These are phyloP conservation scores for Pseudopithomyces chartarum DNA, from an alignment of 2,329 filamentous ascomycete genomes.

Conservation along the genomic window DNA sequence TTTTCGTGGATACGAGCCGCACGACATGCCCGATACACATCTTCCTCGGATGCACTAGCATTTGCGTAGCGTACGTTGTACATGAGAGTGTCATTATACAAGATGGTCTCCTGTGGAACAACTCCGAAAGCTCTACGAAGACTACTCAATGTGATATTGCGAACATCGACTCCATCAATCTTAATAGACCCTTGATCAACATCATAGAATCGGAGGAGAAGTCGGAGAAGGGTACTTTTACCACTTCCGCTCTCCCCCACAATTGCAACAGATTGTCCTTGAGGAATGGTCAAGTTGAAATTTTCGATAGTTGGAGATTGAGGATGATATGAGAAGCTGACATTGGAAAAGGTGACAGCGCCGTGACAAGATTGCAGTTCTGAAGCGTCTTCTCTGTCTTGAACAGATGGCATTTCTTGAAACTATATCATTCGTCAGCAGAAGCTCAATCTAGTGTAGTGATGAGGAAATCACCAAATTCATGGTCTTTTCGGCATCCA, in stretches of 20 bases:
- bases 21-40: slow-evolving; percentile 62
- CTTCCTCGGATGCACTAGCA: slow-evolving; percentile 60
- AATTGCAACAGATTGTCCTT: slow-evolving; percentile 60
- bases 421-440: slow-evolving; percentile 5
- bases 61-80: slow-evolving; percentile 67
- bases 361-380: slow-evolving; percentile 9
- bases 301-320: slow-evolving; percentile 50
- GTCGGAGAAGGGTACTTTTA: slow-evolving; percentile 62
- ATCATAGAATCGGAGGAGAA: slow-evolving; percentile 64
- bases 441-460: neutral
- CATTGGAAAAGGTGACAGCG: slow-evolving; percentile 17
- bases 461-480: slow-evolving; percentile 15
- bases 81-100: slow-evolving; percentile 66
- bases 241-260: slow-evolving; percentile 65
- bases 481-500: slow-evolving; percentile 28
- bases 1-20: slow-evolving; percentile 66
- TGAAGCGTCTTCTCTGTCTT: slow-evolving; percentile 10
- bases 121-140: slow-evolving; percentile 63
- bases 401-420: slow-evolving; percentile 12
- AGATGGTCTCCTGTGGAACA: slow-evolving; percentile 65
- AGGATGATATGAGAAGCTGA: slow-evolving; percentile 21
- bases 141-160: slow-evolving; percentile 59
- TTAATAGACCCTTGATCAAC: slow-evolving; percentile 55
- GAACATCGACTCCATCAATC: slow-evolving; percentile 62
- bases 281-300: slow-evolving; percentile 52